Base-by-base conservation (phyloP, 768 basidiomycete genomes). In the Neoboletus magnificus region DNA sequence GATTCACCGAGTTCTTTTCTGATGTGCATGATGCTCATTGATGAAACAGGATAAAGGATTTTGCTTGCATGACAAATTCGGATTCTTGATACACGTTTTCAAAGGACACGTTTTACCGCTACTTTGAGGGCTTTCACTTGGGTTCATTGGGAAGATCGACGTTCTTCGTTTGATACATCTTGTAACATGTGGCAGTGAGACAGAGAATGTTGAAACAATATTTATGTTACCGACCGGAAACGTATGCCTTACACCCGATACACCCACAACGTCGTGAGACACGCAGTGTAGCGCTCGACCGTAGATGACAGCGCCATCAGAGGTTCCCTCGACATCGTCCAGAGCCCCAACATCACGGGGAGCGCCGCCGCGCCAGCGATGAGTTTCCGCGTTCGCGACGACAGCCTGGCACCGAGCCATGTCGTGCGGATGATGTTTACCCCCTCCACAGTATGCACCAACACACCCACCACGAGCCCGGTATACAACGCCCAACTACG, bases 401-500 rank as follows among this genome's bases (percentile, higher is more conserved):
- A 48, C 27, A 59, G 58, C 48, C 50, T 41, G 29, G 51, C 47
- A 44, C 63, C 70, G 23, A 68, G 55, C 42, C 80, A 83, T 1
- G 74, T 78, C 22, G 77, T 77, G 72, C 77, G 78, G 15, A 90
- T 66, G 18, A 87, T 58, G 6, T 73, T 71, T 43, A 73, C 61
- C 0, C 91, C 92, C 56, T 90, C 85, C 4, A 77, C 76, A 4
- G 79, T 74, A 66, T 94, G 93, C 46, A 86, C 62, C 0, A 78
- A 73, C 0, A 81, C 79, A 23, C 79, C 75, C 1, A 72, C 71
- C 0, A 88, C 78, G 11, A 94, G 78, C 0, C 80, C 84, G 1
- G 75, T 67, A 62, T 94, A 93, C 42, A 86, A 68, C 3, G 81
- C 52, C 79, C 79, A 84, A 62, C 80, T 86, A 37, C 81, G 74